Evolutionary conservation across 257 asterid genomes (phyloP), one percentile per base, ranked within the genome.

Genomic region (Nicotiana sylvestris): DNA sequence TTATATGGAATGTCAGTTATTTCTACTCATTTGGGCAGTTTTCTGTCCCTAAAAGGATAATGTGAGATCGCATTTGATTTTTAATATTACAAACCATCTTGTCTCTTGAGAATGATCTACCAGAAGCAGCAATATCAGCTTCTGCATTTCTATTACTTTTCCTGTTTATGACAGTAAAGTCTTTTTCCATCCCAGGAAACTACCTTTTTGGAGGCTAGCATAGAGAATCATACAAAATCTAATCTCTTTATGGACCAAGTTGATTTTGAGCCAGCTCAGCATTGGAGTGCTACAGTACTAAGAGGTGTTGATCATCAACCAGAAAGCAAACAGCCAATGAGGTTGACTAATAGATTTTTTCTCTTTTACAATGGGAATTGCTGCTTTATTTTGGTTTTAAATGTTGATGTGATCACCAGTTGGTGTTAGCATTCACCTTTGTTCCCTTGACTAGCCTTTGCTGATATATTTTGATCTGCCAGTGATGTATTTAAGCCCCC

Each of bases 171-270:
- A 46, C 77, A 67, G 9, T 66, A 56, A 84, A 74, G 18, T 49
- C 64, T 51, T 76, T 84, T 85, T 85, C 27, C 83, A 53, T 86
- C 91, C 86, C 97, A 96, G 99, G 98, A 93, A 81, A 86, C 89
- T 27, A 96, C 97, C 33, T 90, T 96, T 87, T 76, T 96, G 90
- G 99, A 96, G 91, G 98, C 98, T 66, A 94, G 99, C 90, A 89
- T 96, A 81, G 99, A 96, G 86, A 96, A 96, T 83, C 96, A 96
- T 89, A 96, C 99, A 56, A 96, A 96, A 90, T 89, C 97, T 84
- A 92, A 93, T 89, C 98, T 96, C 69, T 96, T 81, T 89, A 94
- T 96, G 98, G 99, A 93, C 89, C 98, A 96, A 96, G 99, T 96
- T 80, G 99, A 96, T 84, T 96, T 96, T 86, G 99, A 96, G 92